Evolutionary conservation across 2,329 filamentous ascomycete genomes (phyloP), one percentile per base, ranked within the genome.

Genomic region (Thelonectria discophora): DNA sequence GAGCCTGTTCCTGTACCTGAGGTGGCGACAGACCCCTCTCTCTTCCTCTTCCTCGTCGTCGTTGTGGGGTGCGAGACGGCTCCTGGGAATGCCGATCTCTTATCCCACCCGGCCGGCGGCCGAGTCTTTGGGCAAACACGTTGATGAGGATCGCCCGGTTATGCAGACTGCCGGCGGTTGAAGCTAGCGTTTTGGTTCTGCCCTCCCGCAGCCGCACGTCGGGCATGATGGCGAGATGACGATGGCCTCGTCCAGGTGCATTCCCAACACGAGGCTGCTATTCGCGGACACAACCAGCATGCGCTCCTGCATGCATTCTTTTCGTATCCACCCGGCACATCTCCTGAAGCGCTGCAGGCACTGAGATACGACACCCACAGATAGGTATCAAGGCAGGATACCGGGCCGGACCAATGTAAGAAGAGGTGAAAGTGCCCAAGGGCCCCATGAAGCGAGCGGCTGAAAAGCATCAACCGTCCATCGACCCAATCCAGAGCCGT

Each of bases 281-380:
- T 20, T 21, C 42, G 17, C 21, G 42, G 17, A 11, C 27, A 30
- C 37, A 40, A 30, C 37, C 11, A 40, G 37, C 37, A 40, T 30
- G 27, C 37, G 13, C 17, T 17, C 37, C 37, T 40, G 7, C 20
- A 30, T 47, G 45, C 21, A 47, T 45, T 10, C 51, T 32, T 47
- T 10, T 5, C 45, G 21, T 17, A 48, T 48, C 45, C 30, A 55
- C 40, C 37, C 47, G 24, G 24, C 34, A 47, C 53, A 48, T 55
- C 51, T 13, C 51, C 56, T 58, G 50, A 45, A 63, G 46, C 52
- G 60, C 32, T 58, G 60, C 43, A 54, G 54, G 58, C 54, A 58
- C 30, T 39, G 45, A 24, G 21, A 24, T 24, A 21, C 32, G 34
- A 32, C 6, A 24, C 21, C 21, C 21, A 24, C 20, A 6, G 21